Percentiles rank a stretch among this genome's conserved stretches.
Conservation (phyloP, 2,329 filamentous ascomycete genomes). For the Lizonia empirigonia region DNA sequence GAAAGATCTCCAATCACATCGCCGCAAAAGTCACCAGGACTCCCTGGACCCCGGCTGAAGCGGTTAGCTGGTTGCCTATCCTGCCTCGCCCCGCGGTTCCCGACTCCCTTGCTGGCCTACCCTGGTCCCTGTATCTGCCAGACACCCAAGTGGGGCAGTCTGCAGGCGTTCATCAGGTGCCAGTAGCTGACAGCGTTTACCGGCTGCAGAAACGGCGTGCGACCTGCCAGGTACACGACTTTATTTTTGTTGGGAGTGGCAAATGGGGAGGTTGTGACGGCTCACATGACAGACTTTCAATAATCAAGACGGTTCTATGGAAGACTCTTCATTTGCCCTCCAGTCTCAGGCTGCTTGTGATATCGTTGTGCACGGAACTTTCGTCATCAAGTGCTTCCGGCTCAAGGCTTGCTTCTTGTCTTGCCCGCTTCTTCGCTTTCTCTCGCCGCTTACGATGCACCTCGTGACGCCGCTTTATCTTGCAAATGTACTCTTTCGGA, state of each 20-base stretch:
- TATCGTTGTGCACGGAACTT: neutral
- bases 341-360: too few species aligned
- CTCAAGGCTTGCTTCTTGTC: neutral
- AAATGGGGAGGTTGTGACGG: constrained; percentile 2
- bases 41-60: neutral
- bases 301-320: neutral
- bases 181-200: constrained; percentile 9
- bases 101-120: too few species aligned
- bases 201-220: neutral
- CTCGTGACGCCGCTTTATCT: neutral
- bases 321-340: too few species aligned
- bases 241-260: constrained; percentile 11
- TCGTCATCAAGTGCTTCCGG: neutral
- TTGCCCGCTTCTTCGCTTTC: neutral
- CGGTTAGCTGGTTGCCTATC: neutral
- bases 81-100: neutral
- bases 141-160: constrained; percentile 1
- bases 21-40: neutral
- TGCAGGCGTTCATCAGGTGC: constrained; percentile 9
- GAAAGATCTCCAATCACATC: neutral
- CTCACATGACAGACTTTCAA: constrained; percentile 5
- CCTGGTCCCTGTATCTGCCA: too few species aligned
- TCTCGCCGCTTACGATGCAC: neutral
- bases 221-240: constrained; percentile 6
- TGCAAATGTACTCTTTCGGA: neutral